Conservation (phyloP, 768 basidiomycete species). For the Calocera viscosa region DNA sequence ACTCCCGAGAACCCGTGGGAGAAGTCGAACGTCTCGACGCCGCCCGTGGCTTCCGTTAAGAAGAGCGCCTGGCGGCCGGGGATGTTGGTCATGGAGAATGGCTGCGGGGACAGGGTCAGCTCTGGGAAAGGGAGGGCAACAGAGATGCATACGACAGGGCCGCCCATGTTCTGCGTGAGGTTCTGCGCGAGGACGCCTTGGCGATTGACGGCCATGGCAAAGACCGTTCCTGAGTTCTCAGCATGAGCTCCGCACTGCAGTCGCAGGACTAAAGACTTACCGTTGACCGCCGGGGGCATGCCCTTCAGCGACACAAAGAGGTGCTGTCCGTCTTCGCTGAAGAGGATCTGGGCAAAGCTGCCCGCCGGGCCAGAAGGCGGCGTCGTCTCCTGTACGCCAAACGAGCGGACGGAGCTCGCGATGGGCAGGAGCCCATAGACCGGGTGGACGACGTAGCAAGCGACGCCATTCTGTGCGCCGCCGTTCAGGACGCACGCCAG, state of each 20-base stretch:
- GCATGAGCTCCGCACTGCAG: not conserved
- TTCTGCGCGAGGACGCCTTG: not conserved
- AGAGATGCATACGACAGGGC: not conserved
- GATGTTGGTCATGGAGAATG: constrained; percentile 9
- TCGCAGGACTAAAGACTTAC: not conserved
- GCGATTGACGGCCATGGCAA: not conserved
- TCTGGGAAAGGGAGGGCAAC: not conserved
- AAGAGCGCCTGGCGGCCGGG: constrained; percentile 9
- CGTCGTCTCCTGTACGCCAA: not conserved
- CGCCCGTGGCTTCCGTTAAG: constrained; percentile 4
- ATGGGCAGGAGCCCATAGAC: not conserved
- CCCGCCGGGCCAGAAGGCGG: not conserved
- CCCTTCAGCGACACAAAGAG: not conserved
- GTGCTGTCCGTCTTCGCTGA: not conserved
- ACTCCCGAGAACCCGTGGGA: not conserved
- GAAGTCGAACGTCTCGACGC: constrained; percentile 8
- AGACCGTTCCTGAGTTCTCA: not conserved
- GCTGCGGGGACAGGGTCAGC: not conserved
- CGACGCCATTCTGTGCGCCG: constrained; percentile 35
- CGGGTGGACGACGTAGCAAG: constrained; percentile 16
- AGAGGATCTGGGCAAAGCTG: not conserved
- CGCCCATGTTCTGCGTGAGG: not conserved
- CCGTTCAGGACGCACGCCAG: constrained; percentile 34
- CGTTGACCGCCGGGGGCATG: not conserved
- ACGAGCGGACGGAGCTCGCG: not conserved